Percentiles rank a stretch among this genome's conserved stretches.
Evolutionary conservation across 352 stramenopile species (phyloP).

Genomic region (Hyaloperonospora arabidopsidis): DNA sequence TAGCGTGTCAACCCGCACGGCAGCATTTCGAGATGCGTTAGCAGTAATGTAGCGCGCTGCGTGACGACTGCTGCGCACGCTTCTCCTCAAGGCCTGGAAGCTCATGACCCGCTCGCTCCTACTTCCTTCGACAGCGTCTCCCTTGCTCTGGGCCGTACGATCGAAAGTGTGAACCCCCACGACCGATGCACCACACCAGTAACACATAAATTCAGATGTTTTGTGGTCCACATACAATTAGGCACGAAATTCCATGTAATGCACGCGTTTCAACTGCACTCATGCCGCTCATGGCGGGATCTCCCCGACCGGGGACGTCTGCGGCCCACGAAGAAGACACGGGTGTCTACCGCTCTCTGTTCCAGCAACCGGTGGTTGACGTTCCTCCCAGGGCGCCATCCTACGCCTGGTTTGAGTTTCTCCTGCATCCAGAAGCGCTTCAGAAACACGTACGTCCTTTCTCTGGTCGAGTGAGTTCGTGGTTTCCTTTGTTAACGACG

Average conservation of each 20-base stretch:
- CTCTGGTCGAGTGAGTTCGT: background rate
- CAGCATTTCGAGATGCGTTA: slow-evolving; percentile 11
- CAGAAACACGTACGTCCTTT: slow-evolving; percentile 50
- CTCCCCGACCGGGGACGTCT: slow-evolving; percentile 41
- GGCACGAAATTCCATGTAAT: background rate
- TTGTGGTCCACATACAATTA: no score
- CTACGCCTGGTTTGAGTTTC: slow-evolving; percentile 81
- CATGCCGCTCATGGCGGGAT: slow-evolving; percentile 59
- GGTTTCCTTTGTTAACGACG: background rate
- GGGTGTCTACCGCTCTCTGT: slow-evolving; percentile 77
- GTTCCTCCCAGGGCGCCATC: slow-evolving; percentile 56
- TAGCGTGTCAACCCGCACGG: slow-evolving; percentile 9
- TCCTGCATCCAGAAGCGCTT: slow-evolving; percentile 70
- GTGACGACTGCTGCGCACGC: slow-evolving; percentile 34
- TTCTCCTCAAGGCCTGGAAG: slow-evolving; percentile 41
- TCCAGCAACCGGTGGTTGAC: slow-evolving; percentile 74
- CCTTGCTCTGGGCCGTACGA: slow-evolving; percentile 7
- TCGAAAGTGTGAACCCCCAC: slow-evolving; percentile 17
- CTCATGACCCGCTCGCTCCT: slow-evolving; percentile 33
- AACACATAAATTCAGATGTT: background rate
- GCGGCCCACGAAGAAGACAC: slow-evolving; percentile 41
- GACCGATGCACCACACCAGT: slow-evolving; percentile 18
- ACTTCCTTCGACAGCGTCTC: background rate
- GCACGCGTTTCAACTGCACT: background rate
- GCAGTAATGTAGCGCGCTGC: slow-evolving; percentile 19